Conservation (phyloP, 768 basidiomycete genomes). For the Rubroboletus satanas region DNA sequence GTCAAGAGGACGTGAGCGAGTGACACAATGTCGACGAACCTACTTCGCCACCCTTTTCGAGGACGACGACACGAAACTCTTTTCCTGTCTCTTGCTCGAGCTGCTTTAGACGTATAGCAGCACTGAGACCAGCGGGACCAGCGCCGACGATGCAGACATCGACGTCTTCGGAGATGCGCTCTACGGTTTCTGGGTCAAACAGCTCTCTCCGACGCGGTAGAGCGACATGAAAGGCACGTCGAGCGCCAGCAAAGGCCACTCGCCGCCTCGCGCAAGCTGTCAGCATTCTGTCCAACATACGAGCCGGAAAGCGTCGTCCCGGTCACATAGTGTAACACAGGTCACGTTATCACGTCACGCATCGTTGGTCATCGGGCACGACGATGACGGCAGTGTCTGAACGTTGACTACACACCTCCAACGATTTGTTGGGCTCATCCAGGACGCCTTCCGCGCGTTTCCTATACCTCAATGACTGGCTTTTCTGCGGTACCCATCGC, state of each 20-base stretch:
- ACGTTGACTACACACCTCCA: neutral
- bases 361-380: neutral
- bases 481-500: constrained; percentile 45
- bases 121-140: constrained; percentile 91
- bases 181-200: constrained; percentile 59
- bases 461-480: constrained; percentile 42
- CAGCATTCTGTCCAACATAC: neutral
- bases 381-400: neutral
- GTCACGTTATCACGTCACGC: neutral
- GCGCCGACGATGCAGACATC: constrained; percentile 97
- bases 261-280: neutral
- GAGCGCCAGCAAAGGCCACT: neutral
- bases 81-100: constrained; percentile 47
- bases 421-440: neutral
- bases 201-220: constrained; percentile 25
- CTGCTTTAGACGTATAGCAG: constrained; percentile 95
- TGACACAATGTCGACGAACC: constrained; percentile 47
- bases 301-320: neutral
- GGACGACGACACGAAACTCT: constrained; percentile 85
- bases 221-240: constrained; percentile 19
- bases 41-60: constrained; percentile 93
- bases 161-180: constrained; percentile 85
- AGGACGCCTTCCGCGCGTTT: neutral
- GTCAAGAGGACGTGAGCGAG: neutral
- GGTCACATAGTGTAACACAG: neutral